phyloP scores from a whole-genome alignment of 768 basidiomycete species.

The Russula dissimulans region DNA sequence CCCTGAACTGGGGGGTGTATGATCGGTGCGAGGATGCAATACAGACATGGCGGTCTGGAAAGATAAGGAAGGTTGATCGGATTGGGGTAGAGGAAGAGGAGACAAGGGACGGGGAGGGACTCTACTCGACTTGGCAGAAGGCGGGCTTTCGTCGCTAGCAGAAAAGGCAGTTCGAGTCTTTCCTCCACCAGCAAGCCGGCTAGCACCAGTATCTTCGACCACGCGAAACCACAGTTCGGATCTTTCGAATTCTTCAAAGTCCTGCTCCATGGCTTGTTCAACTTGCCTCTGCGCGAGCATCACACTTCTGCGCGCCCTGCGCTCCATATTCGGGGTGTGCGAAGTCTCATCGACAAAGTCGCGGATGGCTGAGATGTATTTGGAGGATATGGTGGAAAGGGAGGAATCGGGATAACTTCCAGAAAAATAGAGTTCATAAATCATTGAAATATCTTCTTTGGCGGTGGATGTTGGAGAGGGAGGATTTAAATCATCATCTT shows the following conservation, averaged over 20 bases:
- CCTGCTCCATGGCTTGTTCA: constrained; percentile 82
- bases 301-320: constrained; percentile 65
- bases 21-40: constrained; percentile 3
- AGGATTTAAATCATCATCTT: constrained; percentile 52
- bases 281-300: constrained; percentile 80
- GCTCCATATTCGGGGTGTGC: constrained; percentile 35
- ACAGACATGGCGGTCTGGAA: neutral
- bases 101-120: neutral
- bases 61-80: constrained; percentile 18
- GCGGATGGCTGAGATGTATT: constrained; percentile 61
- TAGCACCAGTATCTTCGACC: constrained; percentile 52
- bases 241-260: constrained; percentile 80
- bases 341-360: constrained; percentile 44
- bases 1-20: constrained; percentile 3
- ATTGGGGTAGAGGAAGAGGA: constrained; percentile 12
- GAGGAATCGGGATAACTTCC: constrained; percentile 46
- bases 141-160: constrained; percentile 6
- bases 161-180: neutral
- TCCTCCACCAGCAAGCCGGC: constrained; percentile 2
- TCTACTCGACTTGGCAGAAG: neutral
- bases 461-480: constrained; percentile 47
- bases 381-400: constrained; percentile 55
- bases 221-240: constrained; percentile 93
- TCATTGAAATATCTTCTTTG: constrained; percentile 82
- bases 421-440: constrained; percentile 82